A percentile compares a stretch with the other conserved stretches of the same genome.
These are phyloP conservation scores for Paramecium primaurelia DNA, from an alignment of 73 alveolate species.

Conservation along the genomic window DNA sequence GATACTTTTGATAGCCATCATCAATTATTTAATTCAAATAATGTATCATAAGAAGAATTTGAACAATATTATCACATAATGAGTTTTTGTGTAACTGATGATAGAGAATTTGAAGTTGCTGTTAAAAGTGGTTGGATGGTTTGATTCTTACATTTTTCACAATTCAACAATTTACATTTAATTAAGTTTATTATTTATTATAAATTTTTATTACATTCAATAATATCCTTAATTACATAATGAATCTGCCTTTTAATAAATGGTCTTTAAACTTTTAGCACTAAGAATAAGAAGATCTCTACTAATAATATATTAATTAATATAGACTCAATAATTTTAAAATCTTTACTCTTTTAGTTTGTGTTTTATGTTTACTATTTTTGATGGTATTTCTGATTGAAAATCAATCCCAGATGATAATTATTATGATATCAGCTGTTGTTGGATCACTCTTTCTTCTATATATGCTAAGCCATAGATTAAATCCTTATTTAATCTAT, in stretches of 20 bases:
- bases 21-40: background rate
- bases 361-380: background rate
- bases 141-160: background rate
- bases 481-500: background rate
- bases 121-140: constrained; percentile 41
- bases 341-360: background rate
- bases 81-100: constrained; percentile 8
- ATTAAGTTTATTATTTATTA: background rate
- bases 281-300: background rate
- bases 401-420: background rate
- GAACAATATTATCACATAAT: constrained; percentile 39
- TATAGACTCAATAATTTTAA: background rate
- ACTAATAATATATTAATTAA: background rate
- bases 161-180: background rate
- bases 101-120: background rate
- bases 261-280: background rate
- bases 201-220: background rate
- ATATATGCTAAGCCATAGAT: background rate
- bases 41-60: constrained; percentile 1
- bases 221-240: background rate
- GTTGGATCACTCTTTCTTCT: background rate
- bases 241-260: background rate
- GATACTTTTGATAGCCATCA: constrained; percentile 38
- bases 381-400: background rate
- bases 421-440: background rate